Conservation (phyloP, 1,284 basidiomycete species). For the Sanghuangporus baumii region DNA sequence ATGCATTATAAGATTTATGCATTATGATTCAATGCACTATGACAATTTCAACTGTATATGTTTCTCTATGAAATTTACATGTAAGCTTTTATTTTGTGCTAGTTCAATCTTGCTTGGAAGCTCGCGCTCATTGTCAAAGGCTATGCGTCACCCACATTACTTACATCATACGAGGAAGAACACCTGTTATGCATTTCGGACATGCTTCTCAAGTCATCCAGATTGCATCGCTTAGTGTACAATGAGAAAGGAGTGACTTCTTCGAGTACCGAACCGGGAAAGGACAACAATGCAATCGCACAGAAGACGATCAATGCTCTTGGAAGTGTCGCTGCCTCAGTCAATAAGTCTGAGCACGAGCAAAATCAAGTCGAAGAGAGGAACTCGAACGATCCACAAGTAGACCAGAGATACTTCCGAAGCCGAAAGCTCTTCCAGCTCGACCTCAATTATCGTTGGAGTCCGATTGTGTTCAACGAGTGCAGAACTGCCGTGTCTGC, state of each 20-base stretch:
- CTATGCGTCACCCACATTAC: constrained; percentile 27
- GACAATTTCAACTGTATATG: no score
- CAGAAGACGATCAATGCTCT: not conserved
- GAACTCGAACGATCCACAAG: not conserved
- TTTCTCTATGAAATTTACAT: not conserved
- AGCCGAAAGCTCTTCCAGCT: constrained; percentile 18
- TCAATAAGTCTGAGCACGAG: not conserved
- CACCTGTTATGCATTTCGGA: constrained; percentile 36
- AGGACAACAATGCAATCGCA: not conserved
- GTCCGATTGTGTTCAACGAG: constrained; percentile 20
- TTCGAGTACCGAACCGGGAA: not conserved
- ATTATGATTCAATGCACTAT: no score
- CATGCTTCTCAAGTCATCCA: constrained; percentile 26
- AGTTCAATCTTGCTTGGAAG: constrained; percentile 41
- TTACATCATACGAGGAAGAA: constrained; percentile 32
- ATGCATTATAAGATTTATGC: no score
- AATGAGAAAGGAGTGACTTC: not conserved
- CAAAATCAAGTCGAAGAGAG: not conserved
- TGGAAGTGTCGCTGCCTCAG: not conserved
- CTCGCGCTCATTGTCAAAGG: constrained; percentile 32
- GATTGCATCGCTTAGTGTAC: not conserved
- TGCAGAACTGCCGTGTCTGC: not conserved
- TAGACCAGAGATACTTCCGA: constrained; percentile 3
- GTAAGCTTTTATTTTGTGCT: not conserved
- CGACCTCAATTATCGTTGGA: constrained; percentile 22